Percentiles rank a stretch among this genome's conserved stretches.
These are phyloP conservation scores for Lactarius pseudohatsudake DNA, from an alignment of 768 basidiomycete species.

Conservation along the genomic window DNA sequence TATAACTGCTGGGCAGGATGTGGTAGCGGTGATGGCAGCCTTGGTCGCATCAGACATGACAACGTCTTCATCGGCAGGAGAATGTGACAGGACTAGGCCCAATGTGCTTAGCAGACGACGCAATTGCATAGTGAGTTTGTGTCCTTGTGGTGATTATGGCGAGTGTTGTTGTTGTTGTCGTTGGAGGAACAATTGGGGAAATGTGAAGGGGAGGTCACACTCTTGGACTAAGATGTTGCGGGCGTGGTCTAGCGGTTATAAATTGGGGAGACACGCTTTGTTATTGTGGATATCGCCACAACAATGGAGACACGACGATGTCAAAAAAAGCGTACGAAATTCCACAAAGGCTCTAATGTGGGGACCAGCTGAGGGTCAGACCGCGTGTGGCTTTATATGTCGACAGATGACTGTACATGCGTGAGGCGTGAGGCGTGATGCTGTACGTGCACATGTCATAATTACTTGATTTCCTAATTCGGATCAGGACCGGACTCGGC, in stretches of 20 bases:
- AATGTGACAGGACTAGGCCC: neutral
- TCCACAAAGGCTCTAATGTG: neutral
- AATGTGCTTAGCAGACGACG: slow-evolving; percentile 16
- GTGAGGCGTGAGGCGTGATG: neutral
- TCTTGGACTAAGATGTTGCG: slow-evolving; percentile 2
- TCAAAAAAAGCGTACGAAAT: neutral
- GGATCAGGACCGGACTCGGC: slow-evolving; percentile 1
- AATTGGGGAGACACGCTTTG: slow-evolving; percentile 4
- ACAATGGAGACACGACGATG: neutral
- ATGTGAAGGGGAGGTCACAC: neutral
- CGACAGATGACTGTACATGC: neutral
- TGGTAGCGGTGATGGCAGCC: neutral
- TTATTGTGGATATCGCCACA: slow-evolving; percentile 11
- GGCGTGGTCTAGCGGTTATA: slow-evolving; percentile 12
- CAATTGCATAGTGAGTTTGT: slow-evolving; percentile 5
- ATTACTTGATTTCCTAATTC: neutral
- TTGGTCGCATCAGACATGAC: slow-evolving; percentile 9
- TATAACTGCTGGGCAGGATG: neutral
- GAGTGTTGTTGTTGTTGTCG: slow-evolving; percentile 1
- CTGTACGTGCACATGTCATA: neutral
- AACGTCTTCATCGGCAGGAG: slow-evolving; percentile 6
- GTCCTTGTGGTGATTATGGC: slow-evolving; percentile 9
- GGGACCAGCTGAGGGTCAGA: neutral
- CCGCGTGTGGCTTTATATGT: neutral
- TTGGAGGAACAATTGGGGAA: neutral